phyloP scores from a whole-genome alignment of 345 rosid genomes.

The Cochlearia excelsa region DNA sequence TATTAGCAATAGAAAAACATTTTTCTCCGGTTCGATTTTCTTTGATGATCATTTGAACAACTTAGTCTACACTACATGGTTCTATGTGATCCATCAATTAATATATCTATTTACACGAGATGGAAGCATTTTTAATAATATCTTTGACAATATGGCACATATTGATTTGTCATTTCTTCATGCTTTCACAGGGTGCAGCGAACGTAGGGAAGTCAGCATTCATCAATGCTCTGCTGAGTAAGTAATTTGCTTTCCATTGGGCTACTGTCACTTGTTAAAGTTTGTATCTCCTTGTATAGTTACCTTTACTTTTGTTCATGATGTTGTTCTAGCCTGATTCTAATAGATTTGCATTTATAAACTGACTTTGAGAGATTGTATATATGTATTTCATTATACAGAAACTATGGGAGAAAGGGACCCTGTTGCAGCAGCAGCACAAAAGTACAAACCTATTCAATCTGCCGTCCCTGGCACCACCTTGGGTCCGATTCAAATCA shows the following conservation, averaged over 20 bases:
- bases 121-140: slow-evolving; percentile 7
- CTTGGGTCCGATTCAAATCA: slow-evolving; percentile 86
- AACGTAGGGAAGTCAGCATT: slow-evolving; percentile 99
- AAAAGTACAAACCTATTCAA: slow-evolving; percentile 80
- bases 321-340: slow-evolving; percentile 15
- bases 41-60: neutral
- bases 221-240: slow-evolving; percentile 85
- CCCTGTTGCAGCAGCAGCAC: slow-evolving; percentile 92
- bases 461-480: slow-evolving; percentile 99
- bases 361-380: neutral
- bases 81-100: slow-evolving; percentile 5
- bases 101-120: slow-evolving; percentile 6
- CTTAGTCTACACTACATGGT: neutral
- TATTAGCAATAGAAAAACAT: neutral
- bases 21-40: neutral
- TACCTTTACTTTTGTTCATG: neutral
- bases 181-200: slow-evolving; percentile 70
- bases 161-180: slow-evolving; percentile 4
- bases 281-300: neutral
- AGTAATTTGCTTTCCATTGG: slow-evolving; percentile 36
- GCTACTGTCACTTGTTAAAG: neutral
- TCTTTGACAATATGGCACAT: neutral
- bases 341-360: neutral
- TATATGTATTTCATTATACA: slow-evolving; percentile 27
- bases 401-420: slow-evolving; percentile 81